phyloP scores from a whole-genome alignment of 257 asterid species.

The Gardenia jasminoides region DNA sequence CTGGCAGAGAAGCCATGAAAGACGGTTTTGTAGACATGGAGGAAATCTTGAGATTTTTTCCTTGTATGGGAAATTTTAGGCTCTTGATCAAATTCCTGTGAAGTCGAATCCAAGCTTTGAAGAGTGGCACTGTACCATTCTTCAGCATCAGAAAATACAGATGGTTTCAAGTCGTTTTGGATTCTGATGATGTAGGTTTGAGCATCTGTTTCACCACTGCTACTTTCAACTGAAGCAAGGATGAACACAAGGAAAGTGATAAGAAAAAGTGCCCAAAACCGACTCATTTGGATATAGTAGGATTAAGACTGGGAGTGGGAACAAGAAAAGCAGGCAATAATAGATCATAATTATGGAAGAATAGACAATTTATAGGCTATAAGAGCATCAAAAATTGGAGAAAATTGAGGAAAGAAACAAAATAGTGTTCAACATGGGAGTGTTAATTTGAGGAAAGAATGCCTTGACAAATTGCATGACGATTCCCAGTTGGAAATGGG shows the following conservation, averaged over 20 bases:
- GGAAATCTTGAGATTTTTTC: constrained; percentile 24
- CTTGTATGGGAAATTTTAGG: background rate
- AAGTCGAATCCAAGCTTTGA: constrained; percentile 33
- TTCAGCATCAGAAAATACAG: constrained; percentile 49
- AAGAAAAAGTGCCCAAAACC: constrained; percentile 14
- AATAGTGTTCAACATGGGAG: background rate
- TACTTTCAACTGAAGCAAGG: constrained; percentile 14
- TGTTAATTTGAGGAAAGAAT: background rate
- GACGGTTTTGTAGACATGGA: constrained; percentile 67
- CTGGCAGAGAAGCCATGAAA: constrained; percentile 77
- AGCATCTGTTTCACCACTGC: background rate
- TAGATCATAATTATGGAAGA: background rate
- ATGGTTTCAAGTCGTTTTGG: constrained; percentile 60
- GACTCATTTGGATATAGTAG: constrained; percentile 9
- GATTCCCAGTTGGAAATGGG: background rate
- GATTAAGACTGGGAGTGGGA: background rate
- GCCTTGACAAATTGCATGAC: background rate
- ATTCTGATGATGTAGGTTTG: constrained; percentile 64
- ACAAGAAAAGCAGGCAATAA: background rate
- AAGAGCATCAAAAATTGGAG: too few species aligned
- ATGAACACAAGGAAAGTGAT: constrained; percentile 6
- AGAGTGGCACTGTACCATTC: constrained; percentile 79
- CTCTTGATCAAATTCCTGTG: constrained; percentile 14
- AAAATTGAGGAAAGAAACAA: background rate
- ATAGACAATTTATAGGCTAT: background rate